Evolutionary conservation across 345 rosid species (phyloP).

Genomic region (Ailanthus altissimus): DNA sequence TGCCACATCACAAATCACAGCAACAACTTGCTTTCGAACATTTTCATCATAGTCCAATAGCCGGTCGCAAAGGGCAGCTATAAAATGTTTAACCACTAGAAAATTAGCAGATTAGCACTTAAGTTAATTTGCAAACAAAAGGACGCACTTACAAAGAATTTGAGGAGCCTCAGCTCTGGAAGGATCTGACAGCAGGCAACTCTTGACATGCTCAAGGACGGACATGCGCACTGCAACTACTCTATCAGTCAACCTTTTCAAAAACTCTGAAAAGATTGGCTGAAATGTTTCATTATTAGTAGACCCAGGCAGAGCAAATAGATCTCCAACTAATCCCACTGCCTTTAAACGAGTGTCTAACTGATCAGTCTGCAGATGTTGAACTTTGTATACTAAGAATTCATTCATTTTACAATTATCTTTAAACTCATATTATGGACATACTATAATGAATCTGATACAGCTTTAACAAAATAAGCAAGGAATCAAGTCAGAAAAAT

Average conservation of each 20-base stretch:
- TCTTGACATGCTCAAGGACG: constrained; percentile 85
- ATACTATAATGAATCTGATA: neutral
- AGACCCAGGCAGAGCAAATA: constrained; percentile 76
- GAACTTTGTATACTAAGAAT: constrained; percentile 31
- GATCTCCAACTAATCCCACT: constrained; percentile 82
- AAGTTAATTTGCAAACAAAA: constrained; percentile 19
- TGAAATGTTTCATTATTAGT: constrained; percentile 65
- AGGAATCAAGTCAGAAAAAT: neutral
- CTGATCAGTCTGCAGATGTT: constrained; percentile 76
- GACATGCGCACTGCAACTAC: constrained; percentile 80
- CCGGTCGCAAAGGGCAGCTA: constrained; percentile 96
- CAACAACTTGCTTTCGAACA: constrained; percentile 92
- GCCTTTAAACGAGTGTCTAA: constrained; percentile 84
- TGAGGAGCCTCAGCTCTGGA: constrained; percentile 74
- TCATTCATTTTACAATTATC: neutral
- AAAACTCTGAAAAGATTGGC: constrained; percentile 84
- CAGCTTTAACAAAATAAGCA: neutral
- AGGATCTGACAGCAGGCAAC: constrained; percentile 75
- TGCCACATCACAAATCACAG: constrained; percentile 82
- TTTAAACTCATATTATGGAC: constrained; percentile 1
- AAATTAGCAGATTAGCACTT: constrained; percentile 22
- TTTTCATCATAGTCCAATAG: constrained; percentile 97
- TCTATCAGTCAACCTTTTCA: constrained; percentile 95
- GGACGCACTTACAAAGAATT: constrained; percentile 61
- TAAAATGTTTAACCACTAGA: constrained; percentile 27